phyloP scores from a whole-genome alignment of 257 asterid species.

The Nicotiana knightiana region DNA sequence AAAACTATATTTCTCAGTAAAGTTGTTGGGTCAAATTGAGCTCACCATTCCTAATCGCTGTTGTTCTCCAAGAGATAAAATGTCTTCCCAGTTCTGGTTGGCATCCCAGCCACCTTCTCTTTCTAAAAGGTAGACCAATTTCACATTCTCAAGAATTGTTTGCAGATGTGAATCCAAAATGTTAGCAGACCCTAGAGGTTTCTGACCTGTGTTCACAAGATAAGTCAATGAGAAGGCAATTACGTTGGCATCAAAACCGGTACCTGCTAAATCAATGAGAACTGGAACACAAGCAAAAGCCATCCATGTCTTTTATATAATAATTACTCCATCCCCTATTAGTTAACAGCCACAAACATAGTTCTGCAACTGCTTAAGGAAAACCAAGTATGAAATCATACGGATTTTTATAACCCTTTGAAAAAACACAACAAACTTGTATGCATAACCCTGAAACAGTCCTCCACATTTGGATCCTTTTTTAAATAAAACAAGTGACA shows the following conservation, averaged over 20 bases:
- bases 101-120: constrained; percentile 98
- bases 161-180: constrained; percentile 60
- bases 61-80: constrained; percentile 96
- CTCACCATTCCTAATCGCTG: constrained; percentile 97
- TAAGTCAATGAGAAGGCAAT: neutral
- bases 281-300: neutral
- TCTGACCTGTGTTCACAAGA: constrained; percentile 45
- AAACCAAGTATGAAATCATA: neutral
- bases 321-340: neutral
- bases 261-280: neutral
- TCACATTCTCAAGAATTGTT: constrained; percentile 76
- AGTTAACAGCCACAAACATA: neutral
- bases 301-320: neutral
- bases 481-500: neutral
- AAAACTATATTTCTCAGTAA: neutral
- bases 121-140: constrained; percentile 80
- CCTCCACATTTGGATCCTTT: neutral
- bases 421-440: neutral
- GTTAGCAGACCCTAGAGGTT: constrained; percentile 24
- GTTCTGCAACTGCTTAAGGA: neutral
- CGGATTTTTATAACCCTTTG: neutral
- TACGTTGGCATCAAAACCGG: neutral
- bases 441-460: neutral
- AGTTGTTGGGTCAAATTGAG: constrained; percentile 2
- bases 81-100: constrained; percentile 94